A percentile compares a stretch with the other conserved stretches of the same genome.
phyloP scores from a whole-genome alignment of 1,139 yeast genomes.

The Sugiyamaella japonica region DNA sequence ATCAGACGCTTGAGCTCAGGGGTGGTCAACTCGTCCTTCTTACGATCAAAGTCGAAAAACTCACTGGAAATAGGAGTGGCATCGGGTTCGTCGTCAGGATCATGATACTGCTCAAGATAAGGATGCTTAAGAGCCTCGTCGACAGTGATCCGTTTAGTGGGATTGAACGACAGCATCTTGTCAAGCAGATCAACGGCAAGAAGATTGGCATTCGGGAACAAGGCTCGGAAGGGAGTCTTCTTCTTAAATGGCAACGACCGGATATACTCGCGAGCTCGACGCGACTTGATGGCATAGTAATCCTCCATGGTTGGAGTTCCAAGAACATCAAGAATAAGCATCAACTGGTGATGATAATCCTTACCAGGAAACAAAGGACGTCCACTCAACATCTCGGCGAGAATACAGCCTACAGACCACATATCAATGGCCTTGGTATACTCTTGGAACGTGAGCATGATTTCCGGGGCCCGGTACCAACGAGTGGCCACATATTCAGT shows the following conservation, averaged over 20 bases:
- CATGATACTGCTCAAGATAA: constrained; percentile 76
- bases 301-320: constrained; percentile 91
- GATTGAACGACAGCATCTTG: constrained; percentile 76
- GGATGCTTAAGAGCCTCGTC: constrained; percentile 83
- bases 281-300: constrained; percentile 72
- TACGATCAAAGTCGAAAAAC: constrained; percentile 80
- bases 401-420: constrained; percentile 95
- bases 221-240: constrained; percentile 52
- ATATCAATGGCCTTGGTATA: constrained; percentile 94
- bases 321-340: constrained; percentile 80
- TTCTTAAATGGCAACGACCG: constrained; percentile 67
- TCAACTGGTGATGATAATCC: constrained; percentile 88
- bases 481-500: constrained; percentile 97
- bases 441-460: constrained; percentile 90
- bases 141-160: constrained; percentile 72
- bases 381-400: constrained; percentile 88
- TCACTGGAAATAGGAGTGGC: constrained; percentile 72
- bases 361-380: constrained; percentile 92
- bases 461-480: constrained; percentile 98
- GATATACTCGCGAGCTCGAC: constrained; percentile 85
- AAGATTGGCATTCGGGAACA: constrained; percentile 62
- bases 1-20: constrained; percentile 70
- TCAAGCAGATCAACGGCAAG: constrained; percentile 75
- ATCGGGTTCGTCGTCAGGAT: constrained; percentile 77
- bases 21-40: constrained; percentile 67